These are phyloP conservation scores for Barnettozyma siamensis DNA, from an alignment of 805 yeast genomes.

Conservation along the genomic window DNA sequence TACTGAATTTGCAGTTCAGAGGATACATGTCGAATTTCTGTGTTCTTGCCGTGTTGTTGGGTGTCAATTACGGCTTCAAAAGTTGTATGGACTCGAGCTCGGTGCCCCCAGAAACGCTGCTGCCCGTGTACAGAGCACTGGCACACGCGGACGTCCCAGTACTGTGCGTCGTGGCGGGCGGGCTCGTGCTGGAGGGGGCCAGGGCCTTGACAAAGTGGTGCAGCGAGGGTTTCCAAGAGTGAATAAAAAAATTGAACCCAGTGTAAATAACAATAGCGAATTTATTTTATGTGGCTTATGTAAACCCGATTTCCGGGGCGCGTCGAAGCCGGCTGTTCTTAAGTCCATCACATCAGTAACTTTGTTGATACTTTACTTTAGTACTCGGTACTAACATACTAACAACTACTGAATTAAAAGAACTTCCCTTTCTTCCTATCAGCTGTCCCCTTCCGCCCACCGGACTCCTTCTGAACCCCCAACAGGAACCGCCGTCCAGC, in stretches of 20 bases:
- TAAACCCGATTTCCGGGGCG: background rate
- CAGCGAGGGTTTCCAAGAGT: too few species aligned
- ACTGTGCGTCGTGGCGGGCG: too few species aligned
- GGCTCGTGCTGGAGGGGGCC: background rate
- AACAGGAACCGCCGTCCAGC: background rate
- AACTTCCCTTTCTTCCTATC: too few species aligned
- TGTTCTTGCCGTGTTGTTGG: background rate
- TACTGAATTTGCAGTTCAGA: constrained; percentile 4
- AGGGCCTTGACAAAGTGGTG: background rate
- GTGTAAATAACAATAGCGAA: background rate
- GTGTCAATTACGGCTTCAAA: constrained; percentile 1
- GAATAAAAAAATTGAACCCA: background rate
- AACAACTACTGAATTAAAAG: too few species aligned
- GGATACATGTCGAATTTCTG: constrained; percentile 1
- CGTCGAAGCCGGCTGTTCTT: background rate
- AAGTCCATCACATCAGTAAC: background rate
- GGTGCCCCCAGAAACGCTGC: background rate
- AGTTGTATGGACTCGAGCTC: background rate
- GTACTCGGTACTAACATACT: too few species aligned
- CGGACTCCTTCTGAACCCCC: background rate
- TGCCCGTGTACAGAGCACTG: background rate
- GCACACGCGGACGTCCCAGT: too few species aligned
- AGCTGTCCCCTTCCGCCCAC: background rate
- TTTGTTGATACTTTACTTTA: too few species aligned
- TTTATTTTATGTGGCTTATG: background rate